Evolutionary conservation across 2,329 filamentous ascomycete genomes (phyloP), one percentile per base, ranked within the genome.

Genomic region (Fusarium devonianum): DNA sequence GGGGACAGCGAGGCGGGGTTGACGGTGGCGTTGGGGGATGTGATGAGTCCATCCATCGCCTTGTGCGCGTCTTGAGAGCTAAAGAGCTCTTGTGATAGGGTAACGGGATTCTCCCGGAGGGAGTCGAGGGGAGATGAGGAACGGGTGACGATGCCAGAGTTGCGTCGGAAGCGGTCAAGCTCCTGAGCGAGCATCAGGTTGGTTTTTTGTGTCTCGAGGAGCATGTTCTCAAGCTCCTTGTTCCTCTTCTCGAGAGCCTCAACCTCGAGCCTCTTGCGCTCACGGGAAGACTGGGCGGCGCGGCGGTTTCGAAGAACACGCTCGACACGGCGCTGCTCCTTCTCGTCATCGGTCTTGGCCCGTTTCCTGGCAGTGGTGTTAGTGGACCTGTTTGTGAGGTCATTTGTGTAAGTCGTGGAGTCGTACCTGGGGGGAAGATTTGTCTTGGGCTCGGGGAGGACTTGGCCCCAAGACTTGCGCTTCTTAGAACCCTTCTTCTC

Each of bases 381-480:
- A 71, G 64, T 45, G 36, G n/a, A 18, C 14, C 21, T 4, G 13
- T 14, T 29, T 12, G 16, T 8, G 16, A 35, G 2, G 14, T 43
- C 12, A 35, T 13, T 35, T 16, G 10, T 17, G 29, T 11, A 3
- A 14, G 11, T 18, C 14, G 8, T 14, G 5, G 21, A 19, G 21
- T 68, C 77, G 68, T 84, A 90, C 88, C 92, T 87, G 28, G 93
- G 93, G 53, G 93, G 93, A 7, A 97, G 85, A 69, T 93, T 95
- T 22, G 94, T 97, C 82, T 97, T 97, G 32, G 94, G 94, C 69
- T 95, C 90, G 13, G 94, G 94, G 29, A 97, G 85, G 71, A 96
- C 90, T 74, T 99, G 94, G 38, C 94, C 94, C 94, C 94, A 99
- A 37, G 94, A 97, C 78, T 97, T 99, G 67, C 94, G 83, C 84